Base-by-base conservation (phyloP, 176 grass and related monocot genomes). In the Thinopyrum elongatum region DNA sequence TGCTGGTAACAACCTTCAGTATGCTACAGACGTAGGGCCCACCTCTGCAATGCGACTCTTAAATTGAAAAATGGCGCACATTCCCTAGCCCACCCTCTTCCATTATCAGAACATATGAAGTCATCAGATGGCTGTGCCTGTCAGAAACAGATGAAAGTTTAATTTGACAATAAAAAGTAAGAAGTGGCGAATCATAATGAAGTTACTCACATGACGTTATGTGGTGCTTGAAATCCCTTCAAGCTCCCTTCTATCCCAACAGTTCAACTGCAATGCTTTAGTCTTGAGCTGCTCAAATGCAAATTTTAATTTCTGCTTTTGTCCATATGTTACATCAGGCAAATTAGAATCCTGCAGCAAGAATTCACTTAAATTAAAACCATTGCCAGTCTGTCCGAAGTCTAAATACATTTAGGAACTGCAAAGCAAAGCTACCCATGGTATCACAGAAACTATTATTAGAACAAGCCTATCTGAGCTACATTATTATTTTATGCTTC, bases 261-360 rank as follows among this genome's bases (percentile, higher is more conserved):
- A 91, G 13, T 84, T 84, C 69, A 91, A 80, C 36, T 87, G 89
- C 68, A 84, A 31, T 69, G 81, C 76, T 91, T 91, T 91, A 7
- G 81, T 76, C 76, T 87, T 91, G 11, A 91, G 80, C 84, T 91
- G 89, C 76, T 87, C 89, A 76, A 76, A 91, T 51, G 81, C 81
- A 84, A 57, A 87, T 68, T 80, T 91, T 62, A 87, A 39, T 31
- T 68, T 91, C 69, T 91, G 85, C 55, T 87, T 91, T 79, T 76
- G 58, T 80, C 35, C 85, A 70, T 80, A 84, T 51, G 81, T 91
- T 61, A 84, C 46, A 80, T 87, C 80, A 87, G 47, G 74, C 17
- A 61, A 22, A 62, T 78, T 76, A 76, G 60, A 70, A 84, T 46
- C 81, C 89, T 91, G 89, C 47, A 90, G 36, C 34, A 39, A 76